Conservation (phyloP, 2,329 filamentous ascomycete genomes). For the Aspergillus sp. region DNA sequence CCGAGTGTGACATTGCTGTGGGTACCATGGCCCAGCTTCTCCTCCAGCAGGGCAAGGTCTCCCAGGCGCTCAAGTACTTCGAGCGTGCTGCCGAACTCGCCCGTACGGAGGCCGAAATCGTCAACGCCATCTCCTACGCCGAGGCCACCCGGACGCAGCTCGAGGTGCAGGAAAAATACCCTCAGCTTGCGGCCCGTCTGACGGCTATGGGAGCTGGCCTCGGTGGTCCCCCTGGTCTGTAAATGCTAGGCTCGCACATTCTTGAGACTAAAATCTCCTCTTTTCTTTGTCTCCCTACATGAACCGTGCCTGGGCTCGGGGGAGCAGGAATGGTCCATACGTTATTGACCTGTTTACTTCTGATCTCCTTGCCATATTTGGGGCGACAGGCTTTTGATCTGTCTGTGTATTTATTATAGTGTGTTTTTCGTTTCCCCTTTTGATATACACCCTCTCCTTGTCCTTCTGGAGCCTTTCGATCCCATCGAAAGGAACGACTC, state of each 20-base stretch:
- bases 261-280: not conserved
- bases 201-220: conserved; percentile 55
- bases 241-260: conserved; percentile 15
- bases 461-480: not conserved
- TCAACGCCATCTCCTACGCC: conserved; percentile 94
- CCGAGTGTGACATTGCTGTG: conserved; percentile 97
- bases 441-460: conserved; percentile 12
- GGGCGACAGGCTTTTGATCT: not conserved
- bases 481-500: not conserved
- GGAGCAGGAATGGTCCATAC: not conserved
- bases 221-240: conserved; percentile 35
- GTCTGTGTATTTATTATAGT: conserved; percentile 15
- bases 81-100: conserved; percentile 93
- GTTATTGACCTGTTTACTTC: not conserved
- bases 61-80: conserved; percentile 93
- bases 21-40: conserved; percentile 98
- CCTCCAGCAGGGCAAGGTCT: conserved; percentile 95
- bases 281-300: not conserved
- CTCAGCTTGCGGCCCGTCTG: conserved; percentile 72
- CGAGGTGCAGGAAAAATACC: conserved; percentile 85
- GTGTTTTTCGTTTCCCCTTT: conserved; percentile 7
- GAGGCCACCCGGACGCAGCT: conserved; percentile 96
- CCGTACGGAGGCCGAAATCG: conserved; percentile 89
- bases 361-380: not conserved
- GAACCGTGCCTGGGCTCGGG: not conserved